Evolutionary conservation across 495 filamentous ascomycete genomes (phyloP), one percentile per base, ranked within the genome.

Genomic region (Neurospora sublineolata): DNA sequence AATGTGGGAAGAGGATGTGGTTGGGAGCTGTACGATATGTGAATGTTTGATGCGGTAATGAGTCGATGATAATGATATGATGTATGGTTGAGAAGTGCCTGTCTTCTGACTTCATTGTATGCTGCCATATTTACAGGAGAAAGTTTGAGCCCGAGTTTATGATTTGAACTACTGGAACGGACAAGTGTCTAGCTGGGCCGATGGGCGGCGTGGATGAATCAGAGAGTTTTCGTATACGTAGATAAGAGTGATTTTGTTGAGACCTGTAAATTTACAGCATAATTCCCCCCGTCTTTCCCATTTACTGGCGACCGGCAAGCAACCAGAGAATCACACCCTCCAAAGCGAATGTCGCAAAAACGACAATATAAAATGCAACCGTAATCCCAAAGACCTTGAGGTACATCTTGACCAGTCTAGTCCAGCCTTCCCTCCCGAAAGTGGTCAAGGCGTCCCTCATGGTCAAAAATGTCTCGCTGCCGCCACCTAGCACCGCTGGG

Each of bases 401-500:
- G 67, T 91, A 87, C 12, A 93, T 84, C 83, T 89, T 89, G 73
- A 89, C 78, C 71, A 93, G 85, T 23, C 92, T 84, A 33, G 87
- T 79, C 74, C 90, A 88, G 69, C 89, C 88, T 70, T 85, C 80
- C 75, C 87, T 84, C 75, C 89, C 85, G 76, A 96, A 91, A 36
- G 86, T 90, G 67, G 80, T 84, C 88, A 92, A 90, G 0, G 92
- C 92, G 74, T 93, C 90, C 37, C 86, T 77, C 77, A 94, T 85
- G 60, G 87, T 87, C 70, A 91, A 83, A 73, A 84, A 86, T 30
- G 52, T 64, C 27, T 64, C 52, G 75, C 91, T 90, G 77, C 85
- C 87, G 69, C 92, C 92, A 72, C 88, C 90, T 8, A 92, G 81
- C 60, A 91, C 85, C 27, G 85, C 87, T 27, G 89, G 82, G 76